Conservation (phyloP, 2,329 filamentous ascomycete species). For the Parastagonospora avenae region DNA sequence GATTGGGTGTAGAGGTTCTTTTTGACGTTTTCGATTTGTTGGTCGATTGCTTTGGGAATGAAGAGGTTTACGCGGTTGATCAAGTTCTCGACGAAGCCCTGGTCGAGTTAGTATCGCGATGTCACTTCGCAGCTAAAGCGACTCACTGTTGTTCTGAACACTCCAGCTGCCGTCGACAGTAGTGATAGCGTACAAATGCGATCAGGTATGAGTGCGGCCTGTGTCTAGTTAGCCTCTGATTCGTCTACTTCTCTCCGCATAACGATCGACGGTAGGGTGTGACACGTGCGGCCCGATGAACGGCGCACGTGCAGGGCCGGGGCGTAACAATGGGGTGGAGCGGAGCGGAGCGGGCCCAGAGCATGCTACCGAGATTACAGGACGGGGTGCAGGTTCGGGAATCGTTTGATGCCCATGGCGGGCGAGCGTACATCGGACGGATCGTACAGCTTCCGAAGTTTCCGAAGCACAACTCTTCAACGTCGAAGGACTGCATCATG, state of each 20-base stretch:
- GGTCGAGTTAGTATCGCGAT: slow-evolving; percentile 53
- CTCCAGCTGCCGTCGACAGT: slow-evolving; percentile 55
- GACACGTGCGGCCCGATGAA: background rate
- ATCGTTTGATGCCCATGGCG: slow-evolving; percentile 21
- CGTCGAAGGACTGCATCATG: slow-evolving; percentile 16
- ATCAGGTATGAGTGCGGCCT: slow-evolving; percentile 53
- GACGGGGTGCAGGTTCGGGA: slow-evolving; percentile 19
- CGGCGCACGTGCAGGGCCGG: background rate
- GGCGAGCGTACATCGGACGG: slow-evolving; percentile 21
- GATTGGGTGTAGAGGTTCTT: slow-evolving; percentile 67
- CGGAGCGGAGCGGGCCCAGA: slow-evolving; percentile 23
- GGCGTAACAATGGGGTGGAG: slow-evolving; percentile 15
- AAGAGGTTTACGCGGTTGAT: slow-evolving; percentile 61
- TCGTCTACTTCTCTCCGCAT: background rate
- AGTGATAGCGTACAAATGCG: slow-evolving; percentile 57
- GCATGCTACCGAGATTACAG: slow-evolving; percentile 25
- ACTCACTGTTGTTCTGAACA: slow-evolving; percentile 53
- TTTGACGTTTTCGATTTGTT: slow-evolving; percentile 68
- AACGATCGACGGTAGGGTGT: background rate
- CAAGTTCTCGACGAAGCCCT: slow-evolving; percentile 66
- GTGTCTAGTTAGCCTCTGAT: slow-evolving; percentile 1
- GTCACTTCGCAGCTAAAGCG: background rate
- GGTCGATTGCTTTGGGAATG: slow-evolving; percentile 73
- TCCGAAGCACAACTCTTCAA: background rate
- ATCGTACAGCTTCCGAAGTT: slow-evolving; percentile 30